Conservation (phyloP, 345 rosid species). For the Trapa incisa region DNA sequence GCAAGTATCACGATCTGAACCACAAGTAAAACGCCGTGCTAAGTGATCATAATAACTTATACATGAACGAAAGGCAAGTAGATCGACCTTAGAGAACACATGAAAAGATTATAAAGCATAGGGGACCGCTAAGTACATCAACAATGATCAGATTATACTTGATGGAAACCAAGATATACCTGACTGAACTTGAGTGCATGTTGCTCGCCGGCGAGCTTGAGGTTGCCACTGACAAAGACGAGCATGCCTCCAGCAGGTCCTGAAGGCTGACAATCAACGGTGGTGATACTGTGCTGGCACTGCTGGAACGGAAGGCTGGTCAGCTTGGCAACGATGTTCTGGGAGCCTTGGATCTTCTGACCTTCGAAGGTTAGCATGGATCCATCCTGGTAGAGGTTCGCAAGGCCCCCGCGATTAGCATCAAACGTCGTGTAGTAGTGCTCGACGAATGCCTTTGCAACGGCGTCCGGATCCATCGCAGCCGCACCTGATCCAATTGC, state of each 20-base stretch:
- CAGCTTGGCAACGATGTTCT: constrained; percentile 71
- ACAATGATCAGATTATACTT: background rate
- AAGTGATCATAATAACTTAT: background rate
- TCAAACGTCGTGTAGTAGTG: constrained; percentile 91
- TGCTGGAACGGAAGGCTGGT: constrained; percentile 55
- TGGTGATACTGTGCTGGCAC: constrained; percentile 36
- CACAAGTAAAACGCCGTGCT: background rate
- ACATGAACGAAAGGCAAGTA: background rate
- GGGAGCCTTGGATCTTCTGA: constrained; percentile 78
- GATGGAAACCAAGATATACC: constrained; percentile 10
- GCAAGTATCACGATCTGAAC: background rate
- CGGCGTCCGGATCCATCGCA: constrained; percentile 70
- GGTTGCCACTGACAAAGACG: constrained; percentile 39
- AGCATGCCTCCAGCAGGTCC: constrained; percentile 41
- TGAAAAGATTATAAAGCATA: background rate
- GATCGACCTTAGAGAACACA: background rate
- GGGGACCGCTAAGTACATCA: background rate
- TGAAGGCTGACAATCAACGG: constrained; percentile 43
- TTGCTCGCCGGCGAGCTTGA: constrained; percentile 40
- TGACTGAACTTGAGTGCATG: constrained; percentile 45
- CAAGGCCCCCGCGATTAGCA: constrained; percentile 48
- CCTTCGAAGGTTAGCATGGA: constrained; percentile 96
- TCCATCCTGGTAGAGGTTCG: constrained; percentile 64
- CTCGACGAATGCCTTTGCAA: constrained; percentile 83
- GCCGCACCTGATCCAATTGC: background rate